A percentile compares a stretch with the other conserved stretches of the same genome.
These are phyloP conservation scores for Ajuga reptans DNA, from an alignment of 305 asterid species.

Conservation along the genomic window DNA sequence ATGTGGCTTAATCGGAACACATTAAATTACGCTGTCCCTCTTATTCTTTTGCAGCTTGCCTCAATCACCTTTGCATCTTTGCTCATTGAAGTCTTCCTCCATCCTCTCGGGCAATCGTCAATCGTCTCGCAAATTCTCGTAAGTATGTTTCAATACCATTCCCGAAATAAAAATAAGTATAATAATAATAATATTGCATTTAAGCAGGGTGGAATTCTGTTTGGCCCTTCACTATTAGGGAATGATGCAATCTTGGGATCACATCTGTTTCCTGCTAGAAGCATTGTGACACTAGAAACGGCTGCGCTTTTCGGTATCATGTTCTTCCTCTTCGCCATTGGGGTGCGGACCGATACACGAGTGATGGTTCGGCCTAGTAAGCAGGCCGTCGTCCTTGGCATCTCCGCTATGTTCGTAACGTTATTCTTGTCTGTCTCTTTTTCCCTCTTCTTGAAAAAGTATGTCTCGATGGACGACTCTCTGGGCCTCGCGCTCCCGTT, in stretches of 20 bases:
- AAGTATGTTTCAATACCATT: too few relatives aligned
- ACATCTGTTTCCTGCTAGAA: conserved; percentile 40
- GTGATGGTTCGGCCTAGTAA: conserved; percentile 45
- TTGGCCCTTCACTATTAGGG: conserved; percentile 69
- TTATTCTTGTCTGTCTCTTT: conserved; percentile 21
- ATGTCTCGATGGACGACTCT: conserved; percentile 30
- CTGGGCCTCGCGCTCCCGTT: conserved; percentile 40
- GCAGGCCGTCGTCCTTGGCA: conserved; percentile 33
- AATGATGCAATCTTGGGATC: conserved; percentile 22
- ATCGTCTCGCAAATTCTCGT: conserved; percentile 64
- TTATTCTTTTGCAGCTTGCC: conserved; percentile 50
- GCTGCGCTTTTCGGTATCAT: conserved; percentile 47
- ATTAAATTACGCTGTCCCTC: conserved; percentile 49
- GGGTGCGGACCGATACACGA: conserved; percentile 42
- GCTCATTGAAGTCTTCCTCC: conserved; percentile 42
- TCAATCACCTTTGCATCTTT: conserved; percentile 39
- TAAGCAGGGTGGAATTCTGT: background rate
- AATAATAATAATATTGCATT: too few relatives aligned
- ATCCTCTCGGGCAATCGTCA: conserved; percentile 64
- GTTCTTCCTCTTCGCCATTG: conserved; percentile 59
- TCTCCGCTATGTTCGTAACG: conserved; percentile 30
- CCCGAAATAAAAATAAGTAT: too few relatives aligned
- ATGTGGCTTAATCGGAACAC: conserved; percentile 35
- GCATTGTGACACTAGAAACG: conserved; percentile 45
- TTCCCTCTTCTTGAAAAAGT: conserved; percentile 9